These are phyloP conservation scores for Fusarium praegraminearum DNA, from an alignment of 2,329 filamentous ascomycete genomes.

Conservation along the genomic window DNA sequence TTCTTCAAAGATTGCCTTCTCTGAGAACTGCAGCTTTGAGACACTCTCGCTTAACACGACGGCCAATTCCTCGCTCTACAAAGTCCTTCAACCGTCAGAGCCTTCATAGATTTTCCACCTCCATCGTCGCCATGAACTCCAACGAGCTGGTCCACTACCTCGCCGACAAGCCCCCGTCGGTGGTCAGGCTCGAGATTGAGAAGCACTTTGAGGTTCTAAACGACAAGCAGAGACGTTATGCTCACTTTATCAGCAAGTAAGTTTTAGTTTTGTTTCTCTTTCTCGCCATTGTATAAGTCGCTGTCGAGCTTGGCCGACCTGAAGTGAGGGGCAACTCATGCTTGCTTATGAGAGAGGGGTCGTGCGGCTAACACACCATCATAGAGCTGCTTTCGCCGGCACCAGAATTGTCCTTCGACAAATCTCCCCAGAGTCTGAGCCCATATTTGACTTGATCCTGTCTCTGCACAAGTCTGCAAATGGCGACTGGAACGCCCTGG, in stretches of 20 bases:
- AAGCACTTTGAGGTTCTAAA: constrained; percentile 87
- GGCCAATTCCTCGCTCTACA: constrained; percentile 41
- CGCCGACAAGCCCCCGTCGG: constrained; percentile 88
- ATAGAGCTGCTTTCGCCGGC: constrained; percentile 80
- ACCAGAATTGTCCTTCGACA: constrained; percentile 84
- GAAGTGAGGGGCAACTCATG: constrained; percentile 22
- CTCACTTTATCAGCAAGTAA: constrained; percentile 87
- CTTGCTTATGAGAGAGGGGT: constrained; percentile 24
- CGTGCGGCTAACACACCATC: constrained; percentile 11
- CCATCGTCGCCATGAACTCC: constrained; percentile 64
- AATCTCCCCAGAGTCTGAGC: constrained; percentile 83
- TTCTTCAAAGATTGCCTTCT: constrained; percentile 53
- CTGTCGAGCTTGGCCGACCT: neutral
- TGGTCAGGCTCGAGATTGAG: constrained; percentile 90
- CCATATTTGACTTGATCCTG: constrained; percentile 84
- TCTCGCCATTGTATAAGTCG: neutral
- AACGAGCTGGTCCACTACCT: constrained; percentile 80
- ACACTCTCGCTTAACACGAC: constrained; percentile 38
- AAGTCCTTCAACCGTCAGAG: constrained; percentile 40
- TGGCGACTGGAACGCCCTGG: constrained; percentile 79
- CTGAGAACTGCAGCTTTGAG: constrained; percentile 50
- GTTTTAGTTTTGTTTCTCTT: constrained; percentile 33
- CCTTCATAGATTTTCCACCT: constrained; percentile 50
- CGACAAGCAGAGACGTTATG: constrained; percentile 86
- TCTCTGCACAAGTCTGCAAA: constrained; percentile 73